These are phyloP conservation scores for Bacterosira constricta DNA, from an alignment of 108 stramenopile genomes.

Conservation along the genomic window DNA sequence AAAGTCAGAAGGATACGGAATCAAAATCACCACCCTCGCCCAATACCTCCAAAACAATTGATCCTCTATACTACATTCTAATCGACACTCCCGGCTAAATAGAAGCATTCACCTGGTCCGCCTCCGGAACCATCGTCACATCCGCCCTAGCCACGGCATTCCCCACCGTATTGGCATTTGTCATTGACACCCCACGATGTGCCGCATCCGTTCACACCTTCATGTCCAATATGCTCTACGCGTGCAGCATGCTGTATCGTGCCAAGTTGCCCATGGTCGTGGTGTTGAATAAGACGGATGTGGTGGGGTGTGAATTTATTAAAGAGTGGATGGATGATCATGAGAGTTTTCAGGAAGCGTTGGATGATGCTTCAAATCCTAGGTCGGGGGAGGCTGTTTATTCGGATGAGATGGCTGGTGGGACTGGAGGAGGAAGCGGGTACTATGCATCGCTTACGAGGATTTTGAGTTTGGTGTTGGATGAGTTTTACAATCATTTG, in stretches of 20 bases:
- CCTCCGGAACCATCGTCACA: slow-evolving; percentile 94
- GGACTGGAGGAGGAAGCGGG: slow-evolving; percentile 46
- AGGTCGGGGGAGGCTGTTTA: slow-evolving; percentile 44
- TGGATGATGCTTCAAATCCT: slow-evolving; percentile 70
- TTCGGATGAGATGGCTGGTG: slow-evolving; percentile 44
- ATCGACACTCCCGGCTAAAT: slow-evolving; percentile 99
- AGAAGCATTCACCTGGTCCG: slow-evolving; percentile 99
- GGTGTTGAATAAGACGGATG: slow-evolving; percentile 96
- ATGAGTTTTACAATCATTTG: slow-evolving; percentile 96
- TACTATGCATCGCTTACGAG: slow-evolving; percentile 94
- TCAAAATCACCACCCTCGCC: not conserved
- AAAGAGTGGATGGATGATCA: slow-evolving; percentile 99
- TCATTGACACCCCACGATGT: slow-evolving; percentile 97
- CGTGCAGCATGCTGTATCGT: slow-evolving; percentile 96
- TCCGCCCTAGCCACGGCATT: slow-evolving; percentile 93
- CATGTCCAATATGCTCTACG: slow-evolving; percentile 99
- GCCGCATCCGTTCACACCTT: slow-evolving; percentile 94
- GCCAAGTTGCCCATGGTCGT: slow-evolving; percentile 94
- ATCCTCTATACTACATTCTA: slow-evolving; percentile 79
- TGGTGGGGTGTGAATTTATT: slow-evolving; percentile 82
- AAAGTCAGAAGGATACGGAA: no score
- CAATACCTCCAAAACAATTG: not conserved
- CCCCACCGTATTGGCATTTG: slow-evolving; percentile 95
- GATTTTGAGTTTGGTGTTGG: slow-evolving; percentile 91
- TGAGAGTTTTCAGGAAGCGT: slow-evolving; percentile 94